phyloP scores from a whole-genome alignment of 306 rosid genomes.

The Dicorynia guianensis region DNA sequence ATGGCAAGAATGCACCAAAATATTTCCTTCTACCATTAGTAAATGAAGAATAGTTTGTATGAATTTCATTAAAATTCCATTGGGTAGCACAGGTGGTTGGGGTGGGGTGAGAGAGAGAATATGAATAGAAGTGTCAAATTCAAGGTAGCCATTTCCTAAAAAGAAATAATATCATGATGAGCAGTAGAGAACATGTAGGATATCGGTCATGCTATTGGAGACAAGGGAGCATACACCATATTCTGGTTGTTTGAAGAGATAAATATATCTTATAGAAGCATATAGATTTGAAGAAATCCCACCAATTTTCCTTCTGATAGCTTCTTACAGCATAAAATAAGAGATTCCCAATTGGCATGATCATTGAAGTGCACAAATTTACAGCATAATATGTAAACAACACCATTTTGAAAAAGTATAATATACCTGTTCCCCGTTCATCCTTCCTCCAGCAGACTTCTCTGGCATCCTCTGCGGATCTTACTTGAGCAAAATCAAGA shows the following conservation, averaged over 20 bases:
- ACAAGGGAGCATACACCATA: not conserved
- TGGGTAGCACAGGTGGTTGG: too few species aligned
- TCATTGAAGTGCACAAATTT: not conserved
- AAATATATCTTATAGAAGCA: not conserved
- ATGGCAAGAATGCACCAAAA: too few species aligned
- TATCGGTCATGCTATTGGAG: not conserved
- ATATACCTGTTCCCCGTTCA: constrained; percentile 79
- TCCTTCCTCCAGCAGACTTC: constrained; percentile 76
- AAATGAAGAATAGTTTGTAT: too few species aligned
- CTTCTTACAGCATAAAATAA: constrained; percentile 66
- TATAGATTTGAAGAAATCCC: constrained; percentile 93
- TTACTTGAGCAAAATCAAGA: constrained; percentile 83
- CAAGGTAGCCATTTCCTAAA: too few species aligned
- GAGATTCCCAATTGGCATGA: not conserved
- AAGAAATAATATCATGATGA: too few species aligned
- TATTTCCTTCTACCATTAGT: too few species aligned
- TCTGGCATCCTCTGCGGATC: constrained; percentile 82
- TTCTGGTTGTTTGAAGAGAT: not conserved
- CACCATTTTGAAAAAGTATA: not conserved
- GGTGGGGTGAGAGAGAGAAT: too few species aligned
- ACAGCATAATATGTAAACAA: not conserved
- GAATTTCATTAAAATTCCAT: not conserved
- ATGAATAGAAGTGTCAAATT: too few species aligned
- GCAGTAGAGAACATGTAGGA: constrained; percentile 7
- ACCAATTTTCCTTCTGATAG: constrained; percentile 93